These are phyloP conservation scores for Chaetomium sp. DNA, from an alignment of 2,329 filamentous ascomycete genomes.

Conservation along the genomic window DNA sequence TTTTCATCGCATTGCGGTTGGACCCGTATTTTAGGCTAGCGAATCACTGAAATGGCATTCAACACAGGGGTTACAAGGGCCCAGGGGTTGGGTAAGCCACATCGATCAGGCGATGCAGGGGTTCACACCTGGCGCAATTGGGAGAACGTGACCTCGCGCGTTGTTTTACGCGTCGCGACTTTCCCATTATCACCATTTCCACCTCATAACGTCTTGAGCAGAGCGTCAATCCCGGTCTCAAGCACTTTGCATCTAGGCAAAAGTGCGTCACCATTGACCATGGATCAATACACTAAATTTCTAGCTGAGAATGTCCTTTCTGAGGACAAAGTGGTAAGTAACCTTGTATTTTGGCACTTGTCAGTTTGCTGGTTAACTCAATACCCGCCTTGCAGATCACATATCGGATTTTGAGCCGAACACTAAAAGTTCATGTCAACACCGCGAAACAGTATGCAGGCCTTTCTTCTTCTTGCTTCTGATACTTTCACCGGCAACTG, in stretches of 20 bases:
- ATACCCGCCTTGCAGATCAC: slow-evolving; percentile 56
- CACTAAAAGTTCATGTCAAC: slow-evolving; percentile 77
- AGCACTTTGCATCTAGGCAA: neutral
- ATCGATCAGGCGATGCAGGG: slow-evolving; percentile 5
- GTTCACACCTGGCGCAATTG: slow-evolving; percentile 3
- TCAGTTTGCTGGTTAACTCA: neutral
- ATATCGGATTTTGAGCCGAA: slow-evolving; percentile 77
- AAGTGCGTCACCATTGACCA: slow-evolving; percentile 22
- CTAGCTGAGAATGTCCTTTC: slow-evolving; percentile 70
- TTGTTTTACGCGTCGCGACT: slow-evolving; percentile 7
- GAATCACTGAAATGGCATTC: neutral
- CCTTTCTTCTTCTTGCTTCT: neutral
- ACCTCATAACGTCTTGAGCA: neutral
- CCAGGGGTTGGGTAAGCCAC: neutral
- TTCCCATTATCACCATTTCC: neutral
- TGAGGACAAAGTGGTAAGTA: slow-evolving; percentile 63
- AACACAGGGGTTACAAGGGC: slow-evolving; percentile 4
- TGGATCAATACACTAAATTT: slow-evolving; percentile 63
- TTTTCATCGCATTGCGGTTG: neutral
- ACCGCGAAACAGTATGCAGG: slow-evolving; percentile 72
- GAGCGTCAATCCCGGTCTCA: neutral
- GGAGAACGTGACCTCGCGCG: slow-evolving; percentile 23
- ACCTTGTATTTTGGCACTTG: neutral
- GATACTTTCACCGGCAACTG: no score
- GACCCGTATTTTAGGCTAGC: neutral